Evolutionary conservation across 768 basidiomycete species (phyloP), one percentile per base, ranked within the genome.

Genomic region (Amanita inopinata): DNA sequence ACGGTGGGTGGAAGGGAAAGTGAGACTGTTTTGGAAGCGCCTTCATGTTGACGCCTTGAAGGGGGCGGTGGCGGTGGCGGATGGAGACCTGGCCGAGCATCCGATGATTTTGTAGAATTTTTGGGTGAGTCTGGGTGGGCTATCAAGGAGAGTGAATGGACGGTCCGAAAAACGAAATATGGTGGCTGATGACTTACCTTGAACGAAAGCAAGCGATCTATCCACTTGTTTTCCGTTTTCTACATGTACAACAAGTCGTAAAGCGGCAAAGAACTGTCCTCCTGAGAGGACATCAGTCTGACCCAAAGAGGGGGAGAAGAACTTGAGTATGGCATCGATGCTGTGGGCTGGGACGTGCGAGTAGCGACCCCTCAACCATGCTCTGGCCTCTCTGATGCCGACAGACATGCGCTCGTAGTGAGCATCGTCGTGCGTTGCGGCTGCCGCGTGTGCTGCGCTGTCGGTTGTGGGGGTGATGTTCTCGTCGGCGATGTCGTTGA

Each of bases 351-450:
- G 55, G 4, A 87, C 54, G 48, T 70, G 63, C 4, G 73, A 61
- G 52, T 83, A 87, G 46, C 83, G 65, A 9, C 86, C 85, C 17
- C 81, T 62, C 38, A 88, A 60, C 84, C 84, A 88, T 3, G 80
- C 84, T 28, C 83, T 65, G 7, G 69, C 78, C 55, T 88, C 85
- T 22, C 84, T 71, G 15, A 70, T 70, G 30, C 79, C 71, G 8
- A 86, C 62, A 3, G 57, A 49, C 40, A 74, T 66, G 12, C 60
- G 56, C 46, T 82, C 80, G 51, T 74, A 80, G 52, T 71, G 69
- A 0, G 57, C 61, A 57, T 78, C 75, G 45, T 69, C 60, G 36
- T 59, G 56, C n/a, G 24, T 32, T n/a, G 31, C 28, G 14, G 43
- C 33, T 1, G 43, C 49, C 43, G 27, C n/a, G 27, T 7, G 27